Evolutionary conservation across 495 filamentous ascomycete species (phyloP).

Genomic region (Neurospora sp.): DNA sequence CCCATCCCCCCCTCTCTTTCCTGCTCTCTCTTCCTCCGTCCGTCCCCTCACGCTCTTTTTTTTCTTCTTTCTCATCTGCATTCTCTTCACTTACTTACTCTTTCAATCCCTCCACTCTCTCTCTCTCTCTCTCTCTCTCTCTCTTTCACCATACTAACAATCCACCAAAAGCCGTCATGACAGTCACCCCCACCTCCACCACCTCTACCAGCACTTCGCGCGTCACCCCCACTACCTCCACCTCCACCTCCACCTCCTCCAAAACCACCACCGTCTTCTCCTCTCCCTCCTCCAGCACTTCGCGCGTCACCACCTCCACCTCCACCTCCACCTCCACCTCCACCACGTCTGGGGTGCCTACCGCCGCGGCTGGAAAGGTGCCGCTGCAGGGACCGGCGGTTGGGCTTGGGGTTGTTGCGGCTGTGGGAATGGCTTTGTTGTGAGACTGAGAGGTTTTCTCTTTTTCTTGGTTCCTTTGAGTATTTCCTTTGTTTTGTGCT

Average conservation of each 20-base stretch:
- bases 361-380: background rate
- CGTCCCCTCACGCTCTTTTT: background rate
- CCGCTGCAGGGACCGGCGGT: background rate
- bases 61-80: background rate
- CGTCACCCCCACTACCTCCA: background rate
- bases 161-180: background rate
- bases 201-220: background rate
- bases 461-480: background rate
- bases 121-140: background rate
- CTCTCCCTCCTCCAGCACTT: background rate
- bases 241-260: background rate
- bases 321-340: background rate
- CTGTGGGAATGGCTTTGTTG: background rate
- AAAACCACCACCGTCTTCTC: background rate
- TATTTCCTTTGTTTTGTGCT: background rate
- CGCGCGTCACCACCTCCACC: background rate
- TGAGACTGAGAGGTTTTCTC: background rate
- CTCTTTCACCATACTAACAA: background rate
- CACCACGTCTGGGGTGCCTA: background rate
- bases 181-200: background rate
- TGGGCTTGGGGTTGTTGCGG: background rate
- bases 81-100: background rate
- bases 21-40: background rate
- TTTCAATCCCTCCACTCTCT: background rate
- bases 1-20: background rate